Conservation (phyloP, 2,329 filamentous ascomycete genomes). For the Neofusicoccum cordaticola region DNA sequence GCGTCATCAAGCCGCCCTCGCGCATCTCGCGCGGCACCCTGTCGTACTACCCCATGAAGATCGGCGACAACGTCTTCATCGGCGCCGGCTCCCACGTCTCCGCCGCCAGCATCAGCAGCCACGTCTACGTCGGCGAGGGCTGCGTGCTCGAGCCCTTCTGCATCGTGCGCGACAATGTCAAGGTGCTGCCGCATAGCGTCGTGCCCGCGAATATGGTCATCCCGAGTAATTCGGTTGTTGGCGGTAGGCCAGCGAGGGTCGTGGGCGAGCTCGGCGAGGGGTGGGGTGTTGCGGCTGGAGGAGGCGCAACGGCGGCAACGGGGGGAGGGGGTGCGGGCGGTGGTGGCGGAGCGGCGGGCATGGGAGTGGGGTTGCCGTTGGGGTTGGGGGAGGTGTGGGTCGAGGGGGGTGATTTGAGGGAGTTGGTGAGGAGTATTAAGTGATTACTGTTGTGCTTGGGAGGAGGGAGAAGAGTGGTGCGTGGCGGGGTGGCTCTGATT, state of each 20-base stretch:
- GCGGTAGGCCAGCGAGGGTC: slow-evolving; percentile 49
- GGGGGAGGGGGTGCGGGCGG: slow-evolving; percentile 20
- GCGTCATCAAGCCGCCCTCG: slow-evolving; percentile 77
- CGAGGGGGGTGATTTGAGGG: slow-evolving; percentile 49
- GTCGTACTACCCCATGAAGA: slow-evolving; percentile 83
- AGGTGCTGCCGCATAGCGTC: slow-evolving; percentile 79
- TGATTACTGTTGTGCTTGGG: background rate
- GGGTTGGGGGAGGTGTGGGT: slow-evolving; percentile 47
- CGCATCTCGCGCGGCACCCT: slow-evolving; percentile 73
- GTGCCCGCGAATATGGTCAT: slow-evolving; percentile 88
- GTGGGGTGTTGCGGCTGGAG: slow-evolving; percentile 40
- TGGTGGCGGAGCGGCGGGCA: slow-evolving; percentile 29
- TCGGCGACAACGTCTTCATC: slow-evolving; percentile 93
- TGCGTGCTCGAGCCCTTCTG: slow-evolving; percentile 81
- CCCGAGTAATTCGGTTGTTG: slow-evolving; percentile 89
- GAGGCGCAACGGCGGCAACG: slow-evolving; percentile 24
- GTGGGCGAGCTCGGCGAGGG: slow-evolving; percentile 52
- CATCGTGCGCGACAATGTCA: slow-evolving; percentile 91
- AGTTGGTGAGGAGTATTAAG: slow-evolving; percentile 47
- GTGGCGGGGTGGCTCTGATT: no score
- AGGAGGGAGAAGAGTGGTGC: no score
- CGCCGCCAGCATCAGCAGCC: slow-evolving; percentile 76
- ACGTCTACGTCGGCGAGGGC: slow-evolving; percentile 79
- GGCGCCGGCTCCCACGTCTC: slow-evolving; percentile 71
- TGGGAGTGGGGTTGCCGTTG: slow-evolving; percentile 38